phyloP scores from a whole-genome alignment of 768 basidiomycete species.

The Coprinopsis cinerea region DNA sequence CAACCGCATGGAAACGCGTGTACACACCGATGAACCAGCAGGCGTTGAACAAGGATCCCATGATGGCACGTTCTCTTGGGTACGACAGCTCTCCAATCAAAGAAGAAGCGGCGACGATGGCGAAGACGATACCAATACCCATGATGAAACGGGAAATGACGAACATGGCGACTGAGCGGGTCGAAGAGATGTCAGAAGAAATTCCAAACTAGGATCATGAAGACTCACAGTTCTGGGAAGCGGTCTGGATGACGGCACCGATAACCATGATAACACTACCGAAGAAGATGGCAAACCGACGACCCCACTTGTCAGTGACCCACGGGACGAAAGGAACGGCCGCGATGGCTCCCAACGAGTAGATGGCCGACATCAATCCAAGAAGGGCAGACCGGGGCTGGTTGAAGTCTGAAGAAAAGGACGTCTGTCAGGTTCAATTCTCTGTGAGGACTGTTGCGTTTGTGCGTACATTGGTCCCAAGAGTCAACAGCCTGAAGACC shows the following conservation, averaged over 20 bases:
- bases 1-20: background rate
- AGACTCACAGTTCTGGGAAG: slow-evolving; percentile 41
- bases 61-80: slow-evolving; percentile 60
- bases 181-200: background rate
- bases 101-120: slow-evolving; percentile 59
- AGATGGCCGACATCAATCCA: slow-evolving; percentile 54
- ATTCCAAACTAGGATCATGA: background rate
- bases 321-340: slow-evolving; percentile 49
- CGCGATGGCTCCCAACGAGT: slow-evolving; percentile 53
- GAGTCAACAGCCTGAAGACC: slow-evolving; percentile 54
- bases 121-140: slow-evolving; percentile 56
- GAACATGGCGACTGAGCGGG: slow-evolving; percentile 48
- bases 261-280: slow-evolving; percentile 47
- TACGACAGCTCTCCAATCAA: slow-evolving; percentile 65
- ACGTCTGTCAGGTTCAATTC: too few species aligned
- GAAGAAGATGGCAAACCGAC: slow-evolving; percentile 43
- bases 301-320: slow-evolving; percentile 46
- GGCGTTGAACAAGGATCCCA: slow-evolving; percentile 60
- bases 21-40: slow-evolving; percentile 51
- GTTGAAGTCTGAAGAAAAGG: slow-evolving; percentile 39
- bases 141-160: slow-evolving; percentile 48
- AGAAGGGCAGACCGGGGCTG: slow-evolving; percentile 48
- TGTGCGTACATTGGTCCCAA: slow-evolving; percentile 44
- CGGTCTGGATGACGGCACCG: slow-evolving; percentile 40
- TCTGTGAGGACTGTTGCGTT: background rate